A percentile compares a stretch with the other conserved stretches of the same genome.
Conservation (phyloP, 257 asterid genomes). For the Craterostigma plantagineum region DNA sequence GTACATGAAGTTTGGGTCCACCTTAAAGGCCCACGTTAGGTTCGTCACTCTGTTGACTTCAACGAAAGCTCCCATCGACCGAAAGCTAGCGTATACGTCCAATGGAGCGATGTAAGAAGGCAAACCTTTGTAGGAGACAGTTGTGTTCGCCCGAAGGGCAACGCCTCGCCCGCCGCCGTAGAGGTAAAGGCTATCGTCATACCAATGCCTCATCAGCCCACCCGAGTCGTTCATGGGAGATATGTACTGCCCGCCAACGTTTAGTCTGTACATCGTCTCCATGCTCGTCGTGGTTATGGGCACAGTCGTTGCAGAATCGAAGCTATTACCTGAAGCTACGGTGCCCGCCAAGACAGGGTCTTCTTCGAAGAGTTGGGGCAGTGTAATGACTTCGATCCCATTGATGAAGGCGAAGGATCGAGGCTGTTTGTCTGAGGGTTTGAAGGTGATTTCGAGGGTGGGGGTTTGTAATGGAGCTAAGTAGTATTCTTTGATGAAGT, state of each 20-base stretch:
- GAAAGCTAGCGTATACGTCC: constrained; percentile 30
- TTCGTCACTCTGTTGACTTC: constrained; percentile 29
- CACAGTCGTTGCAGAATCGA: constrained; percentile 12
- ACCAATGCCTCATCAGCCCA: constrained; percentile 76
- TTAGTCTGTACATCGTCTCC: constrained; percentile 55
- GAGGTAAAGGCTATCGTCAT: constrained; percentile 52
- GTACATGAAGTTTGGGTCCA: constrained; percentile 58
- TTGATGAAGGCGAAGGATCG: constrained; percentile 57
- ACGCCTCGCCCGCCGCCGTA: constrained; percentile 35
- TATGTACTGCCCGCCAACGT: constrained; percentile 60
- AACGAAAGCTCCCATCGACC: constrained; percentile 46
- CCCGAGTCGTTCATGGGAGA: constrained; percentile 43
- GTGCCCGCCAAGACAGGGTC: constrained; percentile 33
- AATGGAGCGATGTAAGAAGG: constrained; percentile 46
- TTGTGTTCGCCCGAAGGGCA: constrained; percentile 12
- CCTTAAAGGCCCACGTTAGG: constrained; percentile 62
- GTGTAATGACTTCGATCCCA: constrained; percentile 53
- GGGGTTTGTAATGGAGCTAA: constrained; percentile 21
- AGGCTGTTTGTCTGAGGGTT: constrained; percentile 21
- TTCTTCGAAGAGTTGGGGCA: constrained; percentile 27
- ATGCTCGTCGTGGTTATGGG: constrained; percentile 21
- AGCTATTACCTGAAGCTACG: constrained; percentile 9
- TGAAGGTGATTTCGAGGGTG: constrained; percentile 33
- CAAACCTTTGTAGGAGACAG: constrained; percentile 18
- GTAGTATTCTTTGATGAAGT: constrained; percentile 56